Evolutionary conservation across 1,139 yeast genomes (phyloP).

Genomic region (Candida labiduridarum): DNA sequence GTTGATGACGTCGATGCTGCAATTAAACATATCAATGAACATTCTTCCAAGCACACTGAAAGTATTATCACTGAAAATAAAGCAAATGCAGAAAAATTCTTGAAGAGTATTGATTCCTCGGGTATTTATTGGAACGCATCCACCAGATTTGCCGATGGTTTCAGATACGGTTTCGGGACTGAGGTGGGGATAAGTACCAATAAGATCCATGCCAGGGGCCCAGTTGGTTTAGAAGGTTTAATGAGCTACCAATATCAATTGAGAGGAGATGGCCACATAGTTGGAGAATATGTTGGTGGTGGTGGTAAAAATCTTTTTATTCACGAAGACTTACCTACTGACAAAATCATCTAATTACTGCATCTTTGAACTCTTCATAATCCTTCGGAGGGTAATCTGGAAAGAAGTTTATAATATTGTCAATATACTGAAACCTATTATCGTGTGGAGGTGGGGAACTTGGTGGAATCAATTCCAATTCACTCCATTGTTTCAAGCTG

Average conservation of each 20-base stretch:
- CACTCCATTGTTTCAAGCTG: constrained; percentile 62
- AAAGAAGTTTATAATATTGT: constrained; percentile 34
- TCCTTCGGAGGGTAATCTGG: constrained; percentile 48
- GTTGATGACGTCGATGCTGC: constrained; percentile 68
- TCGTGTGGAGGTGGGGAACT: constrained; percentile 16
- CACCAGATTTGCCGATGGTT: constrained; percentile 97
- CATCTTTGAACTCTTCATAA: constrained; percentile 30
- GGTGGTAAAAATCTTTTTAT: constrained; percentile 84
- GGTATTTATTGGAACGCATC: constrained; percentile 99
- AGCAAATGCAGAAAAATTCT: constrained; percentile 68
- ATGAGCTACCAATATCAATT: constrained; percentile 94
- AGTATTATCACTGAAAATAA: constrained; percentile 80
- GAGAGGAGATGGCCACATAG: constrained; percentile 90
- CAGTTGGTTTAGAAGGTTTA: constrained; percentile 96
- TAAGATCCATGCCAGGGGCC: constrained; percentile 97
- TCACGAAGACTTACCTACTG: constrained; percentile 55
- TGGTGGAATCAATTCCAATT: constrained; percentile 25
- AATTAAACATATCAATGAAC: constrained; percentile 78
- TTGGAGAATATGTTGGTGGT: constrained; percentile 87
- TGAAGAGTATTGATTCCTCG: constrained; percentile 88
- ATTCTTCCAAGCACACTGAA: constrained; percentile 97
- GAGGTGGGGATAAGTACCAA: constrained; percentile 98
- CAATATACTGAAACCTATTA: constrained; percentile 22
- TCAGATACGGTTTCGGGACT: constrained; percentile 96
- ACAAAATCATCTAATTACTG: constrained; percentile 7